These are phyloP conservation scores for Drechslera avenae DNA, from an alignment of 2,329 filamentous ascomycete species.

Conservation along the genomic window DNA sequence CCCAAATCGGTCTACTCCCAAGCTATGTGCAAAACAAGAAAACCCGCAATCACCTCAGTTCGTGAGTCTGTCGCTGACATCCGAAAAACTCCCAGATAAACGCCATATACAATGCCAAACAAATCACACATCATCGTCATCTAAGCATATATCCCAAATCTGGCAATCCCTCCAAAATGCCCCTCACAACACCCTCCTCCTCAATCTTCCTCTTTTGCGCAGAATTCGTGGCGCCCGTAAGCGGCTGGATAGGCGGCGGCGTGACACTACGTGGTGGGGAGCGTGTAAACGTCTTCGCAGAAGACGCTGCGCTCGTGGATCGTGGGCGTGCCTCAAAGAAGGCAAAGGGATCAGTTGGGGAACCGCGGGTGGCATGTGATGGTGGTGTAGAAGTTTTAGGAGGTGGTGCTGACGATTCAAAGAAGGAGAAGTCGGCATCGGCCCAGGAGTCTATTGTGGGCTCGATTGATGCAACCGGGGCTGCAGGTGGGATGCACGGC, in stretches of 20 bases:
- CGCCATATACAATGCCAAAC: background rate
- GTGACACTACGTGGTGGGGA: slow-evolving; percentile 25
- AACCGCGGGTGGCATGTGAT: slow-evolving; percentile 8
- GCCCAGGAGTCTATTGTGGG: slow-evolving; percentile 18
- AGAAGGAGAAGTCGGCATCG: slow-evolving; percentile 33
- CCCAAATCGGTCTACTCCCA: no score
- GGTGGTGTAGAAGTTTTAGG: background rate
- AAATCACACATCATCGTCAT: background rate
- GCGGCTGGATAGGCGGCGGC: slow-evolving; percentile 26
- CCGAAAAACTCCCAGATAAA: no score
- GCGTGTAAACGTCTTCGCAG: slow-evolving; percentile 23
- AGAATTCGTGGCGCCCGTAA: slow-evolving; percentile 32
- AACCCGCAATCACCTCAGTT: no score
- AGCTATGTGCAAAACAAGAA: no score
- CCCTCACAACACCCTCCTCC: slow-evolving; percentile 35
- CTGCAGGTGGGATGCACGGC: slow-evolving; percentile 14
- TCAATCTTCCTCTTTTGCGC: slow-evolving; percentile 34
- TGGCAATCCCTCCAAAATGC: slow-evolving; percentile 36
- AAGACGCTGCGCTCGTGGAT: slow-evolving; percentile 9
- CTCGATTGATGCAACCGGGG: background rate
- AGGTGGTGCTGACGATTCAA: slow-evolving; percentile 28
- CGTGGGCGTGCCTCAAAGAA: slow-evolving; percentile 30
- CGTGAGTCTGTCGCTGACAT: no score
- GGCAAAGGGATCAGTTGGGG: slow-evolving; percentile 30
- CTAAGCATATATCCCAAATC: slow-evolving; percentile 44